These are phyloP conservation scores for Cryptococcus sp. DNA, from an alignment of 1,284 basidiomycete species.

Conservation along the genomic window DNA sequence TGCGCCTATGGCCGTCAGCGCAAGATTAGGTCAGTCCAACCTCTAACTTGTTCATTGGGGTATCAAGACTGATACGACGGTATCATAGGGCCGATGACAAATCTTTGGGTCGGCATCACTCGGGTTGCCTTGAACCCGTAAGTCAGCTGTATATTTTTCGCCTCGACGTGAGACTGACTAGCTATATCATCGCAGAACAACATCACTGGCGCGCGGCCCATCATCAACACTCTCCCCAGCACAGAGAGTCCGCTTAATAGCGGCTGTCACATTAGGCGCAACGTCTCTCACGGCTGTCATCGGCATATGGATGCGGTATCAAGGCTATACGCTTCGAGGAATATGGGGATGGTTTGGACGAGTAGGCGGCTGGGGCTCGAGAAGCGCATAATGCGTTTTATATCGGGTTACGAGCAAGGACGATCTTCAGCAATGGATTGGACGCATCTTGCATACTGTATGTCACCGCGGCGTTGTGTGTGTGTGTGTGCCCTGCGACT, in stretches of 20 bases:
- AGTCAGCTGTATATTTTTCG: slow-evolving; percentile 1
- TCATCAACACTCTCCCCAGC: slow-evolving; percentile 38
- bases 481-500: no score
- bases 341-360: slow-evolving; percentile 46
- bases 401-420: no score
- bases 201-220: slow-evolving; percentile 46
- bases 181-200: slow-evolving; percentile 23
- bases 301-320: slow-evolving; percentile 48
- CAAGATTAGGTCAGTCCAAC: slow-evolving; percentile 71
- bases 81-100: slow-evolving; percentile 36
- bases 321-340: slow-evolving; percentile 46
- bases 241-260: slow-evolving; percentile 36
- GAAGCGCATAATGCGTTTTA: neutral
- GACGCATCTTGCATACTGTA: no score
- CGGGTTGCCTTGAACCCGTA: slow-evolving; percentile 50
- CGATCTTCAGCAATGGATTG: no score
- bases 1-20: slow-evolving; percentile 87
- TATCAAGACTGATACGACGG: neutral
- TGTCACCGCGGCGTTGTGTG: no score
- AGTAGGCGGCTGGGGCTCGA: slow-evolving; percentile 9
- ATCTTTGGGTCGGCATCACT: slow-evolving; percentile 51
- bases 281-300: slow-evolving; percentile 32
- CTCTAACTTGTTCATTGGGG: neutral
- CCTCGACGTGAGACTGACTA: neutral
- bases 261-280: slow-evolving; percentile 31